Evolutionary conservation across 257 asterid species (phyloP).

Genomic region (Misopates orontium): DNA sequence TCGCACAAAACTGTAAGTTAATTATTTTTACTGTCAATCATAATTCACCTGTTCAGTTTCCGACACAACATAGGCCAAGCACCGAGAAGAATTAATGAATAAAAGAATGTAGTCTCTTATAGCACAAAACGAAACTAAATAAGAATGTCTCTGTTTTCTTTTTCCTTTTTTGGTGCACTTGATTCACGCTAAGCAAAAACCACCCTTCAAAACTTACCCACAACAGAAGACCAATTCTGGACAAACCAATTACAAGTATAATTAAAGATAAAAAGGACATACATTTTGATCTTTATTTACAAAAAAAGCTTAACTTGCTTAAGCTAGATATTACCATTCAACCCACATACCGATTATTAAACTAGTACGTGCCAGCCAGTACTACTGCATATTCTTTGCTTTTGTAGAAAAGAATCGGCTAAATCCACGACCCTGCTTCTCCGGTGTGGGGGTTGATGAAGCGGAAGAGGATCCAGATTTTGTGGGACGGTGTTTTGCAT

Average conservation of each 20-base stretch:
- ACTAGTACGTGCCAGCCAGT: conserved; percentile 18
- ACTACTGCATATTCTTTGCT: conserved; percentile 49
- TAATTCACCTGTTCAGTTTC: too few relatives aligned
- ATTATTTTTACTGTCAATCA: too few relatives aligned
- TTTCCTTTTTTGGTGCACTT: too few relatives aligned
- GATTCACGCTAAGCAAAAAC: conserved; percentile 22
- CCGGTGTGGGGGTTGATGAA: conserved; percentile 67
- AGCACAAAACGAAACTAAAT: background rate
- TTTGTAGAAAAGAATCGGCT: conserved; percentile 85
- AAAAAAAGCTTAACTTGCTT: conserved; percentile 27
- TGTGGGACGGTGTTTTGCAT: conserved; percentile 56
- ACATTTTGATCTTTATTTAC: conserved; percentile 42
- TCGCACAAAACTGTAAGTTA: too few relatives aligned
- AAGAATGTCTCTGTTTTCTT: background rate
- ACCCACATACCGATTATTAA: conserved; percentile 10
- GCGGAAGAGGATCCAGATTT: conserved; percentile 64
- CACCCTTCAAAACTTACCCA: conserved; percentile 14
- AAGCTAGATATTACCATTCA: conserved; percentile 29
- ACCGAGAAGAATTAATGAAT: too few relatives aligned
- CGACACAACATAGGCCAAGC: too few relatives aligned
- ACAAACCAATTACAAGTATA: conserved; percentile 32
- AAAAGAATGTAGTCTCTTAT: too few relatives aligned
- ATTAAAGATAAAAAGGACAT: conserved; percentile 13
- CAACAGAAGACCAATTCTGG: background rate
- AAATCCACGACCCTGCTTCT: conserved; percentile 73